Base-by-base conservation (phyloP, 1,284 basidiomycete genomes). In the Sanguinoderma infundibulare region DNA sequence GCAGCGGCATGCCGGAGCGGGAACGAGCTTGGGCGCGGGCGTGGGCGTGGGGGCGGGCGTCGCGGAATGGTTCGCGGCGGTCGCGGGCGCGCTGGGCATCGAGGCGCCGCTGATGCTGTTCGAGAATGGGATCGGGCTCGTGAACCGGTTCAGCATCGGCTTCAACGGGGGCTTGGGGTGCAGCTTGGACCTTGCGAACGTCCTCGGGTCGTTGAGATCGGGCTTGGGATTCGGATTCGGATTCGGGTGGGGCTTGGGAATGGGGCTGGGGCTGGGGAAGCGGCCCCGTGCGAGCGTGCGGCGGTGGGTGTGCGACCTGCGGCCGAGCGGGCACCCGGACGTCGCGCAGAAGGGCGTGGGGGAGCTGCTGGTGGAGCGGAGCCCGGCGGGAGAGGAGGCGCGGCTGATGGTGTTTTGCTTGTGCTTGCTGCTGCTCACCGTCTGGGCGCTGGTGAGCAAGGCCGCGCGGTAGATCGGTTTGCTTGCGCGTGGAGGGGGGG, bases 351-450 rank as follows among this genome's bases (percentile, higher is more conserved):
- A 71, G 65, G 81, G 77, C 17, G 64, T 78, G 39, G 36, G 77
- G 28, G 73, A 75, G 54, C 70, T 91, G 54, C 56, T 88, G 32
- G 65, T 84, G 17, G 89, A 90, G 73, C 78, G 74, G 59, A 85
- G 85, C 35, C 74, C 82, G 0, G 89, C 90, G 12, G 89, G 89
- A 1, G 87, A 91, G 70, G 89, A 91, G 73, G 79, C 83, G 70
- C 78, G 89, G 61, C 77, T 90, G 74, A 77, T 91, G 46, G 53
- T 83, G 53, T 83, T 88, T 61, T 84, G 86, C 65, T 70, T 79
- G 53, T 73, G 83, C 59, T 69, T 91, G 60, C 75, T 86, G 3
- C 74, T 78, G 55, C 72, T 90, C 55, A 85, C 89, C 5, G 69
- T 83, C 38, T 87, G 85, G 86, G 84, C 65, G 62, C 38, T 66